A percentile compares a stretch with the other conserved stretches of the same genome.
phyloP scores from a whole-genome alignment of 208 protist species.

The Acanthamoeba lenticulata region DNA sequence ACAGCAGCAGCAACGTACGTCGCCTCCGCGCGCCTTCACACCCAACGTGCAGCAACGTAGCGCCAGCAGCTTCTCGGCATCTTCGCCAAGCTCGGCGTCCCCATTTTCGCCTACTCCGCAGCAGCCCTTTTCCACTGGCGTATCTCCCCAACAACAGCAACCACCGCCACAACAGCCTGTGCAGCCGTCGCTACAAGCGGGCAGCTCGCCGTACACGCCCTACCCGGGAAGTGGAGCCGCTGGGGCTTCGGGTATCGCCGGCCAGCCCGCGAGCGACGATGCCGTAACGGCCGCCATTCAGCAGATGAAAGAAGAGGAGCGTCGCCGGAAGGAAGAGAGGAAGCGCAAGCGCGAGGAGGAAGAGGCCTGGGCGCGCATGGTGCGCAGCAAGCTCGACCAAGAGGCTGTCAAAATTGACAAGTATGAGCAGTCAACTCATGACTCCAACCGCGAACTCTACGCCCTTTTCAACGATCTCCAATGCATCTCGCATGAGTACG shows the following conservation, averaged over 20 bases:
- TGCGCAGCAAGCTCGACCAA: conserved; percentile 72
- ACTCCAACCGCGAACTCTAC: conserved; percentile 80
- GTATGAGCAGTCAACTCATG: conserved; percentile 43
- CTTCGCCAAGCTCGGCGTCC: neutral
- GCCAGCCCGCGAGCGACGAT: neutral
- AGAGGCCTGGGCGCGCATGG: conserved; percentile 66
- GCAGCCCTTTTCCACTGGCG: neutral
- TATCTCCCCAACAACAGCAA: neutral
- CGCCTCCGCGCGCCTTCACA: conserved; percentile 29
- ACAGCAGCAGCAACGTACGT: neutral
- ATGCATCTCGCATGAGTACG: conserved; percentile 81
- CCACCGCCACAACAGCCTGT: no score
- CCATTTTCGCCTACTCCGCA: neutral
- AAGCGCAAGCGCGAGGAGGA: conserved; percentile 75
- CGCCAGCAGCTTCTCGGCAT: neutral
- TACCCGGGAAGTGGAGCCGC: neutral
- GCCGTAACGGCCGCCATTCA: conserved; percentile 38
- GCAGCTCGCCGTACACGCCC: neutral
- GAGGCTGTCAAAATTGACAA: conserved; percentile 74
- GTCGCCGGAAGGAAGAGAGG: conserved; percentile 68
- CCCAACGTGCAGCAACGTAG: neutral
- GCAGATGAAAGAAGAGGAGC: conserved; percentile 73
- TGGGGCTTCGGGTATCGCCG: neutral
- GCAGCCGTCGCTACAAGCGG: neutral
- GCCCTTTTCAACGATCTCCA: conserved; percentile 84